Conservation (phyloP, 2,329 filamentous ascomycete species). For the Phialemonium atrogriseum region DNA sequence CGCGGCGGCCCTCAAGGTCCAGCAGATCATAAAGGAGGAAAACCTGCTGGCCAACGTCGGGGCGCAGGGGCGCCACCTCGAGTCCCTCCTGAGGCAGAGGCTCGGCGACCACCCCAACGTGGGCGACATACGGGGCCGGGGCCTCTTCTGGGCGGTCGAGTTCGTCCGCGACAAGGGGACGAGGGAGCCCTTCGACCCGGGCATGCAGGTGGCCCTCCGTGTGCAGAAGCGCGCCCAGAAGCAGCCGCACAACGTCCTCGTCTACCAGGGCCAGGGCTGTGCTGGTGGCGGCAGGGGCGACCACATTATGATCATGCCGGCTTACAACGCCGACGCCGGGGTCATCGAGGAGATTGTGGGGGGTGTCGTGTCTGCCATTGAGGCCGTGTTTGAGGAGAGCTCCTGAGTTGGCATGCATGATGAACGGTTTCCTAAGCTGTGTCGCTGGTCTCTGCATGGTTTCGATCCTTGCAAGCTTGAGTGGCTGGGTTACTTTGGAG, state of each 20-base stretch:
- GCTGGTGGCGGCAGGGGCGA: conserved; percentile 49
- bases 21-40: conserved; percentile 48
- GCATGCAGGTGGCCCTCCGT: conserved; percentile 8
- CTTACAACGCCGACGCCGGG: conserved; percentile 46
- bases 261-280: conserved; percentile 53
- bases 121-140: conserved; percentile 30
- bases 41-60: conserved; percentile 27
- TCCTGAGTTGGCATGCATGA: conserved; percentile 1
- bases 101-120: conserved; percentile 24
- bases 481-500: no score
- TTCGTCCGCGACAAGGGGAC: conserved; percentile 30
- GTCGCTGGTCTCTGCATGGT: no score
- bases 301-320: conserved; percentile 53
- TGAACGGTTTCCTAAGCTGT: no score
- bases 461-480: no score
- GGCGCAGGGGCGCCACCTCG: conserved; percentile 21
- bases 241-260: conserved; percentile 40
- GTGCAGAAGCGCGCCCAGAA: conserved; percentile 17
- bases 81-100: conserved; percentile 14
- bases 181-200: conserved; percentile 25
- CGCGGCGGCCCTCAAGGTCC: conserved; percentile 54
- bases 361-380: conserved; percentile 33
- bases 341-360: conserved; percentile 48
- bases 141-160: conserved; percentile 38
- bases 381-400: conserved; percentile 23